phyloP scores from a whole-genome alignment of 495 filamentous ascomycete species.

The Neurospora sp. region DNA sequence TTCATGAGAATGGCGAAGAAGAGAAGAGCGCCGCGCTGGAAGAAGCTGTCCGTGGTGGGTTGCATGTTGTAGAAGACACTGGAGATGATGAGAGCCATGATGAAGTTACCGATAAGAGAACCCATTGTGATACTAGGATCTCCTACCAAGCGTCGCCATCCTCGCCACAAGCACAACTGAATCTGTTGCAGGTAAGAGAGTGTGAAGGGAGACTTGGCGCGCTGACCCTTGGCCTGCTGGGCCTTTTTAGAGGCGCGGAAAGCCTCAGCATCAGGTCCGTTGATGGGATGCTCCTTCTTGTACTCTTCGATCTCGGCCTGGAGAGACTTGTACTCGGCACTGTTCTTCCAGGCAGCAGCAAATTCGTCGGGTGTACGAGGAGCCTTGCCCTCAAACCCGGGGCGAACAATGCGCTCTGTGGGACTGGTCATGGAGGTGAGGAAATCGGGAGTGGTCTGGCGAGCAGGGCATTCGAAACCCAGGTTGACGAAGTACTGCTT shows the following conservation, averaged over 20 bases:
- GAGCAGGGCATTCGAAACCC: constrained; percentile 62
- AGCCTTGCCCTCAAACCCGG: constrained; percentile 53
- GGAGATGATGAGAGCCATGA: constrained; percentile 68
- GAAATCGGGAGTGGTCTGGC: constrained; percentile 72
- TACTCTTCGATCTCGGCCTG: constrained; percentile 63
- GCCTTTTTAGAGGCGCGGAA: constrained; percentile 59
- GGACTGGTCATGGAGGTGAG: constrained; percentile 71
- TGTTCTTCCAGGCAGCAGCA: constrained; percentile 61
- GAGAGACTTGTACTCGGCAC: constrained; percentile 53
- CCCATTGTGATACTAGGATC: constrained; percentile 64
- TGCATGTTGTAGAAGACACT: constrained; percentile 73
- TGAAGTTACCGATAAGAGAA: constrained; percentile 59
- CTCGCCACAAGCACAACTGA: constrained; percentile 62
- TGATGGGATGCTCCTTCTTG: constrained; percentile 50
- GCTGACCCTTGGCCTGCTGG: constrained; percentile 54
- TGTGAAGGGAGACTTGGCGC: constrained; percentile 63
- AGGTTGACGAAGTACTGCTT: constrained; percentile 62
- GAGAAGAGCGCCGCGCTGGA: constrained; percentile 65
- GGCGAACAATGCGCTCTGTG: constrained; percentile 49
- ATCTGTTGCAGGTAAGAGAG: constrained; percentile 64
- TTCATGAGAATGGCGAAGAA: constrained; percentile 87
- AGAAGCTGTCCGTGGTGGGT: constrained; percentile 58
- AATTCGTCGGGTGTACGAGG: constrained; percentile 74
- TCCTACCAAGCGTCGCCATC: constrained; percentile 56
- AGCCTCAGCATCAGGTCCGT: constrained; percentile 51